Conservation (phyloP, 1,139 yeast genomes). For the Candida freyschussii region DNA sequence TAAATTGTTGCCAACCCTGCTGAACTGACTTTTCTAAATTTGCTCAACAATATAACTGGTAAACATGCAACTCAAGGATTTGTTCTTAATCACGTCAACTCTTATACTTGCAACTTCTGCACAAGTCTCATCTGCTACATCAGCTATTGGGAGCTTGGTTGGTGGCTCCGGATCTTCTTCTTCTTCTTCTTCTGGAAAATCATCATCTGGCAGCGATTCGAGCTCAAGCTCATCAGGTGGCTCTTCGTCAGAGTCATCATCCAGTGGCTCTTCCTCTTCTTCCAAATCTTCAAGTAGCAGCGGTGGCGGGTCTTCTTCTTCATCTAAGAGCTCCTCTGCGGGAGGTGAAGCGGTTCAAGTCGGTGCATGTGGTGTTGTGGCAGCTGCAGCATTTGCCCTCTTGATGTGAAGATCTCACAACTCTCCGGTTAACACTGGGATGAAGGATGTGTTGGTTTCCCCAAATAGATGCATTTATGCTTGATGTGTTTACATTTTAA, state of each 20-base stretch:
- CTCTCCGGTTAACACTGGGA: constrained; percentile 1
- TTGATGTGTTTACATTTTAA: too few relatives aligned
- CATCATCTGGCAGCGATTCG: constrained; percentile 4
- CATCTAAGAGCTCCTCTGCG: constrained; percentile 1
- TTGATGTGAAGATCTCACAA: constrained; percentile 5
- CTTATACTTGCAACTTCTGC: too few relatives aligned
- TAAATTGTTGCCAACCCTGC: too few relatives aligned
- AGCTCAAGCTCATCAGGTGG: constrained; percentile 2
- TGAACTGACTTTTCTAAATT: too few relatives aligned
- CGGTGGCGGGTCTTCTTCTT: constrained; percentile 1
- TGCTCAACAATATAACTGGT: too few relatives aligned
- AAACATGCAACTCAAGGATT: too few relatives aligned
- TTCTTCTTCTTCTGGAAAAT: constrained; percentile 1
- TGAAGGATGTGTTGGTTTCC: too few relatives aligned
- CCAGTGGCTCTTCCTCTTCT: constrained; percentile 3
- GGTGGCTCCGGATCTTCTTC: constrained; percentile 1
- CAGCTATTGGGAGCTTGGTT: background rate
- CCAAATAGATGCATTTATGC: too few relatives aligned
- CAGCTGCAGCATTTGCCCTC: constrained; percentile 12
- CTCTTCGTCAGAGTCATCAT: constrained; percentile 1
- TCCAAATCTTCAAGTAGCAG: too few relatives aligned
- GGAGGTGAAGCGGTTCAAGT: too few relatives aligned
- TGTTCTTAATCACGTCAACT: too few relatives aligned
- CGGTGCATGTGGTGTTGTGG: constrained; percentile 11
- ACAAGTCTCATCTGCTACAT: background rate